Percentiles rank a stretch among this genome's conserved stretches.
Evolutionary conservation across 345 rosid genomes (phyloP).

Genomic region (Eucalyptus marginata): DNA sequence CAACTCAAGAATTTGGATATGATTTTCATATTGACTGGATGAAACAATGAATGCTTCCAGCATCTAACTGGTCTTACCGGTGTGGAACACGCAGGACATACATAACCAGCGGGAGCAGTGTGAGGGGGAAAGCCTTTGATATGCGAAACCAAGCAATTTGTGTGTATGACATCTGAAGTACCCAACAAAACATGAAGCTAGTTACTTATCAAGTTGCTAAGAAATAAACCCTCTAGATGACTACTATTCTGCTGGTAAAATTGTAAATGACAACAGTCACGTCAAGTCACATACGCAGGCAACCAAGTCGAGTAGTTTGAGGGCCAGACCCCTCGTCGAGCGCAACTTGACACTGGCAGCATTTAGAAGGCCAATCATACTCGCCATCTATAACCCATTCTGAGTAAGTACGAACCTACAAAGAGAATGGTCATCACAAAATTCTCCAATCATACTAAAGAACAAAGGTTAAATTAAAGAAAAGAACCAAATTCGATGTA

Average conservation of each 20-base stretch:
- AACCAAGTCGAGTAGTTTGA: conserved; percentile 88
- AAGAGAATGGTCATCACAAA: not conserved
- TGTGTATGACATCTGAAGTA: conserved; percentile 71
- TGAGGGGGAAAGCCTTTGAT: conserved; percentile 86
- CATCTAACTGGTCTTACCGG: conserved; percentile 34
- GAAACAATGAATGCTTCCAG: not conserved
- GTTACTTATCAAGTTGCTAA: not conserved
- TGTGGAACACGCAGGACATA: conserved; percentile 80
- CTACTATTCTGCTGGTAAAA: not conserved
- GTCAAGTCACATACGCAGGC: conserved; percentile 68
- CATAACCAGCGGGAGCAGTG: conserved; percentile 96
- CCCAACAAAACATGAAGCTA: not conserved
- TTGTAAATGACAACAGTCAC: not conserved
- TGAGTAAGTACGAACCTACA: conserved; percentile 88
- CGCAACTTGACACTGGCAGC: conserved; percentile 68
- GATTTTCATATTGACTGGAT: not conserved
- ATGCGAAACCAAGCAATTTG: conserved; percentile 76
- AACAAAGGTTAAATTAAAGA: not conserved
- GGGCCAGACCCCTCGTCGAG: conserved; percentile 60
- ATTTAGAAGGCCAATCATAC: conserved; percentile 90
- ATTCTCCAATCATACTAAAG: not conserved
- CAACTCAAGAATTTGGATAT: not conserved
- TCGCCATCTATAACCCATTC: conserved; percentile 99
- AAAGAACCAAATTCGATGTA: not conserved
- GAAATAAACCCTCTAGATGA: not conserved